Conservation (phyloP, 306 rosid species). For the Urtica urens region DNA sequence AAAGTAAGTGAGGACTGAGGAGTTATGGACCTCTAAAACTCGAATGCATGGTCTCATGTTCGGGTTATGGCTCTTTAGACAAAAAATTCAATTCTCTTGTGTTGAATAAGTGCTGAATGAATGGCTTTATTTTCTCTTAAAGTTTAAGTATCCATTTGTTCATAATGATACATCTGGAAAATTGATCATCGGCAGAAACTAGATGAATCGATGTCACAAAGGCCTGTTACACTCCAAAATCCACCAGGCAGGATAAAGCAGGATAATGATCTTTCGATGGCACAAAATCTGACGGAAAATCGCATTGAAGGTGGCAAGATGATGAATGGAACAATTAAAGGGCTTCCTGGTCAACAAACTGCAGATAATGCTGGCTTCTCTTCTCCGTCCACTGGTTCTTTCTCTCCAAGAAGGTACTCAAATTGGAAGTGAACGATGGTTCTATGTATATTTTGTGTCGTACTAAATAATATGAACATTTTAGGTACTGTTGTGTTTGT, state of each 20-base stretch:
- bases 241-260: too few species aligned
- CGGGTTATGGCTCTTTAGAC: too few species aligned
- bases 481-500: conserved; percentile 14
- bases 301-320: conserved; percentile 25
- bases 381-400: conserved; percentile 49
- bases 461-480: conserved; percentile 6
- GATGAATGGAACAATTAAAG: conserved; percentile 43
- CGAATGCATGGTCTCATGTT: too few species aligned
- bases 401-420: conserved; percentile 51
- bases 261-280: conserved; percentile 27
- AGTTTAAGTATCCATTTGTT: too few species aligned
- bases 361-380: conserved; percentile 38
- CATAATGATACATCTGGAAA: too few species aligned
- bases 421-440: conserved; percentile 11
- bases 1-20: too few species aligned
- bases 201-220: conserved; percentile 34
- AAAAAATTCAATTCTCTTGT: too few species aligned
- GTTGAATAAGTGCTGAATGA: too few species aligned
- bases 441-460: conserved; percentile 4
- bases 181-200: conserved; percentile 42
- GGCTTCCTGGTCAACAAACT: conserved; percentile 31
- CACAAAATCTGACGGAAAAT: conserved; percentile 21
- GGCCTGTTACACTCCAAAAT: conserved; percentile 40
- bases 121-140: too few species aligned
- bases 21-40: too few species aligned